Percentiles rank a stretch among this genome's conserved stretches.
Evolutionary conservation across 2,329 filamentous ascomycete genomes (phyloP).

Genomic region (Cladosporium velox): DNA sequence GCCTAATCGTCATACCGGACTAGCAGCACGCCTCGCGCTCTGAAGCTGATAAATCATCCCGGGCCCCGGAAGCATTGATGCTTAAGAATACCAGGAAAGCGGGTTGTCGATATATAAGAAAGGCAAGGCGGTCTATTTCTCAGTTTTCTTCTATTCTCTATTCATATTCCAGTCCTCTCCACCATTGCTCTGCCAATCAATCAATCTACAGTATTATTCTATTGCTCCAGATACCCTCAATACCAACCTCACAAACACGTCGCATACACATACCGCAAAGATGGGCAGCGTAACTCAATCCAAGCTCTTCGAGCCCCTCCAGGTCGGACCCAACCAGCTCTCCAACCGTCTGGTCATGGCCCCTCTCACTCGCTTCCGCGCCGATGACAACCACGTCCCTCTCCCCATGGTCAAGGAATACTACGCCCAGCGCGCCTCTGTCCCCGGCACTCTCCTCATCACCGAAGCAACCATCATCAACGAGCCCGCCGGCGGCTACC

Average conservation of each 20-base stretch:
- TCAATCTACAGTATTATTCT: neutral
- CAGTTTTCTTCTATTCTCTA: neutral
- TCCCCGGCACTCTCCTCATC: slow-evolving; percentile 38
- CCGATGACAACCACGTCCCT: slow-evolving; percentile 44
- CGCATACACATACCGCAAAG: neutral
- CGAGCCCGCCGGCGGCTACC: slow-evolving; percentile 32
- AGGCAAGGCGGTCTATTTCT: neutral
- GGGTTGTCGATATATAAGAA: neutral
- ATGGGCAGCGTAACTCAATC: slow-evolving; percentile 20
- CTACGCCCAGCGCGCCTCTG: slow-evolving; percentile 36
- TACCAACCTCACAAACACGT: neutral
- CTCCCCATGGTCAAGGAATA: slow-evolving; percentile 37
- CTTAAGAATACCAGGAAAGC: neutral
- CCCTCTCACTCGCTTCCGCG: slow-evolving; percentile 56
- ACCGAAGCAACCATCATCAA: slow-evolving; percentile 41
- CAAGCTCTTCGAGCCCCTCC: slow-evolving; percentile 45
- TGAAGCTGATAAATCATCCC: slow-evolving; percentile 17
- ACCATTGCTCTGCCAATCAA: neutral
- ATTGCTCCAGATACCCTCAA: no score
- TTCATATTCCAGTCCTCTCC: neutral
- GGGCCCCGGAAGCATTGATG: neutral
- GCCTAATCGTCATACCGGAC: slow-evolving; percentile 6
- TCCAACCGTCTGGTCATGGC: slow-evolving; percentile 56
- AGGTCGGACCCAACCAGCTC: slow-evolving; percentile 46
- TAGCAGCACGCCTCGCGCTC: slow-evolving; percentile 1